Evolutionary conservation across 345 rosid species (phyloP).

Genomic region (Eucalyptus tenuipes): DNA sequence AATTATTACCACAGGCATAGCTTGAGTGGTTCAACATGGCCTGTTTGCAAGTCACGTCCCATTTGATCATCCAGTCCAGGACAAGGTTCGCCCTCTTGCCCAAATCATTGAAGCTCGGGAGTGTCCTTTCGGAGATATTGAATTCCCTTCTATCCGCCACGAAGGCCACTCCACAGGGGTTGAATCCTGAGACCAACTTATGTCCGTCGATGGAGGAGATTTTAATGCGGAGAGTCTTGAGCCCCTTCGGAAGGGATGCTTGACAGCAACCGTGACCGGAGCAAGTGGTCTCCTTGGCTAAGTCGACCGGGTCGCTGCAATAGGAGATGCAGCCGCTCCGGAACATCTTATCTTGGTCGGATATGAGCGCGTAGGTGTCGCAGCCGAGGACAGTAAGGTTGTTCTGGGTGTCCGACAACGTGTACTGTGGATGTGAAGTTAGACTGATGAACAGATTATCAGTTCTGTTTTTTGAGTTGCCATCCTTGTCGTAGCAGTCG

Average conservation of each 20-base stretch:
- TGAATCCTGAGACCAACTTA: not conserved
- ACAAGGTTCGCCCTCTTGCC: not conserved
- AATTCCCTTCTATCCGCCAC: not conserved
- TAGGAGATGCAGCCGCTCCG: not conserved
- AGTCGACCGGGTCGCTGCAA: not conserved
- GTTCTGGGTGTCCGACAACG: not conserved
- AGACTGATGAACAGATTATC: too few species aligned
- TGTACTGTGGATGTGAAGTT: too few species aligned
- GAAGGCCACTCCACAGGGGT: not conserved
- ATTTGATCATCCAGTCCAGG: not conserved
- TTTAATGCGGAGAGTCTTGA: not conserved
- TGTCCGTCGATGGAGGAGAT: not conserved
- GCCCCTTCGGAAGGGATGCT: not conserved
- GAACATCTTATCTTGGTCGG: not conserved
- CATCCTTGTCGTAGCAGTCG: too few species aligned
- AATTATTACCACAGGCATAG: not conserved
- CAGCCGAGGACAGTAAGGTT: not conserved
- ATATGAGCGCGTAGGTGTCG: not conserved
- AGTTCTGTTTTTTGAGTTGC: fast-evolving
- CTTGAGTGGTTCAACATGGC: not conserved
- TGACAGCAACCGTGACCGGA: not conserved
- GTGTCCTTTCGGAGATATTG: not conserved
- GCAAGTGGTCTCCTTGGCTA: not conserved
- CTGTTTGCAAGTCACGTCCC: not conserved
- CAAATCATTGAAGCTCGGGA: not conserved